These are phyloP conservation scores for Leucosporidium scottii DNA, from an alignment of 768 basidiomycete genomes.

Conservation along the genomic window DNA sequence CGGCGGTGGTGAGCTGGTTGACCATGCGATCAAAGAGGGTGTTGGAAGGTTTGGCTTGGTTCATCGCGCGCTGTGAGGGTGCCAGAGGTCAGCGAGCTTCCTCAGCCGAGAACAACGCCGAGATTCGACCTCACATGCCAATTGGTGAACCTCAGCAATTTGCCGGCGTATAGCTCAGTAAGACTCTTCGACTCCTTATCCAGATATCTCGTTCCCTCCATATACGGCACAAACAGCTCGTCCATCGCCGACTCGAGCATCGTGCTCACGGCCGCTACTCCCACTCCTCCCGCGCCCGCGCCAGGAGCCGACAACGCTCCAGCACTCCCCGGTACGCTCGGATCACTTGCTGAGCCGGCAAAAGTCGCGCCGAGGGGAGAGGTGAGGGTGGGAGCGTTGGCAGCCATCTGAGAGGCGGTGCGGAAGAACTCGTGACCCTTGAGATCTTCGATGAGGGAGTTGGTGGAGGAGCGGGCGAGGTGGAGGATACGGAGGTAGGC, in stretches of 20 bases:
- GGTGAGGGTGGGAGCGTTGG: constrained; percentile 8
- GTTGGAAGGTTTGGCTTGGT: constrained; percentile 51
- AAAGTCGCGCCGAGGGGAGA: constrained; percentile 7
- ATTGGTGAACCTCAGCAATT: constrained; percentile 67
- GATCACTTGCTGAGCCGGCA: background rate
- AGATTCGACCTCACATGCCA: constrained; percentile 66
- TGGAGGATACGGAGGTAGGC: constrained; percentile 86
- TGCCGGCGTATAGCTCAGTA: constrained; percentile 64
- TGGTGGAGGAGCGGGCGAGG: constrained; percentile 71
- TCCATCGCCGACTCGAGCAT: constrained; percentile 94
- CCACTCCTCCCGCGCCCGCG: constrained; percentile 6
- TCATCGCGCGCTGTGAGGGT: constrained; percentile 42
- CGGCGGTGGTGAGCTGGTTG: constrained; percentile 72
- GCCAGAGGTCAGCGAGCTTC: background rate
- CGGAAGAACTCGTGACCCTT: constrained; percentile 73
- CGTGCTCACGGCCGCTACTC: constrained; percentile 46
- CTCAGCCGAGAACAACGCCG: background rate
- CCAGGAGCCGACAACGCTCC: background rate
- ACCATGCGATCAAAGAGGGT: constrained; percentile 82
- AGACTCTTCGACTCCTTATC: constrained; percentile 84
- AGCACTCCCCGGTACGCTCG: background rate
- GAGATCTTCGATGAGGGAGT: constrained; percentile 76
- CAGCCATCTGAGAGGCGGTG: constrained; percentile 44
- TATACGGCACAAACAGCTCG: constrained; percentile 89
- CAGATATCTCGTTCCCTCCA: constrained; percentile 82